Percentiles rank a stretch among this genome's conserved stretches.
These are phyloP conservation scores for Rhytidiadelphus loreus DNA, from an alignment of 225 moss, liverwort and hornwort species.

Conservation along the genomic window DNA sequence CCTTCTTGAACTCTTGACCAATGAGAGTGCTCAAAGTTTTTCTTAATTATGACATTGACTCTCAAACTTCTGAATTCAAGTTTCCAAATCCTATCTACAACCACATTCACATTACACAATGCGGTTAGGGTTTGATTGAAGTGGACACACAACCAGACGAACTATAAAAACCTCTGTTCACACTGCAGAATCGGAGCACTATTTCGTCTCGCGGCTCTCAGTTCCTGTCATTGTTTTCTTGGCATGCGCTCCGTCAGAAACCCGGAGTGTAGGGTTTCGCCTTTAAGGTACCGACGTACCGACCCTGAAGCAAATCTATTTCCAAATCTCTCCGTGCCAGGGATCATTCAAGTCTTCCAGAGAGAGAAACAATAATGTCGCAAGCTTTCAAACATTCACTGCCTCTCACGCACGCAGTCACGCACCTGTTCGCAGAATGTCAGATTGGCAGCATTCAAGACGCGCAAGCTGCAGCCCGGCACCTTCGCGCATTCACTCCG, in stretches of 20 bases:
- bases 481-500: slow-evolving; percentile 17
- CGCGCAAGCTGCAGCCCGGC: slow-evolving; percentile 14
- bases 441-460: slow-evolving; percentile 15
- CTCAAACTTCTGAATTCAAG: too few relatives aligned
- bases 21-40: background rate
- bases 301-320: background rate
- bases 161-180: too few relatives aligned
- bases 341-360: background rate
- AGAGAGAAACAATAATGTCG: background rate
- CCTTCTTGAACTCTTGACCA: background rate
- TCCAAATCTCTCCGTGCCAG: background rate
- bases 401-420: background rate
- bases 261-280: background rate
- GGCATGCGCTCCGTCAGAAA: too few relatives aligned
- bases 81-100: too few relatives aligned
- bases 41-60: too few relatives aligned
- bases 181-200: background rate
- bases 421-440: slow-evolving; percentile 49
- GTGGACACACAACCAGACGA: too few relatives aligned
- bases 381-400: background rate
- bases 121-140: too few relatives aligned
- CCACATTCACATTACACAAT: too few relatives aligned
- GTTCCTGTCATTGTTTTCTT: background rate
- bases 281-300: background rate
- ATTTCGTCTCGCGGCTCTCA: background rate